phyloP scores from a whole-genome alignment of 257 asterid genomes.

The Leptodermis oblonga region DNA sequence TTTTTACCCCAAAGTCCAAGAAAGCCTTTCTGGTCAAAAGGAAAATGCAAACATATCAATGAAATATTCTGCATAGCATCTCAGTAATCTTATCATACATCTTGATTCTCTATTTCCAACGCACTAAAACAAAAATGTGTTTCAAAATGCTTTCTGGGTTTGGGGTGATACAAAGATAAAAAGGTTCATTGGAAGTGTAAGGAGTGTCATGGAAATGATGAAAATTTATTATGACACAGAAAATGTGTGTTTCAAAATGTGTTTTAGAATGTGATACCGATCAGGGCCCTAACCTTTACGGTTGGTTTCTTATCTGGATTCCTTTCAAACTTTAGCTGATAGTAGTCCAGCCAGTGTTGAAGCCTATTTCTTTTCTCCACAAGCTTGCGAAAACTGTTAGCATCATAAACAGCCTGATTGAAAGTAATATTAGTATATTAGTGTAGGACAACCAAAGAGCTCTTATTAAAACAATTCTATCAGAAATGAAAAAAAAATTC shows the following conservation, averaged over 20 bases:
- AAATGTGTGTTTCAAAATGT: too few species aligned
- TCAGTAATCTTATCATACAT: neutral
- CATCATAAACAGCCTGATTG: slow-evolving; percentile 77
- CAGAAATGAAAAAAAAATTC: neutral
- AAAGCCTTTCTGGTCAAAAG: slow-evolving; percentile 61
- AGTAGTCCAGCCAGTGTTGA: slow-evolving; percentile 91
- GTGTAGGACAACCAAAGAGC: neutral
- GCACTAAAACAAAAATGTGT: slow-evolving; percentile 4
- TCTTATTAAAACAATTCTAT: neutral
- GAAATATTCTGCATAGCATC: neutral
- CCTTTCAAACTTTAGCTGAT: slow-evolving; percentile 86
- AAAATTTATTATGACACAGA: too few species aligned
- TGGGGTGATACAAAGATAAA: too few species aligned
- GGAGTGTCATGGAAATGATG: too few species aligned
- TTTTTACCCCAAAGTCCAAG: slow-evolving; percentile 79
- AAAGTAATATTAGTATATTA: slow-evolving; percentile 8
- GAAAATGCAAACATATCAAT: neutral
- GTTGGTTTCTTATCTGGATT: slow-evolving; percentile 83
- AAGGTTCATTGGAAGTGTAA: too few species aligned
- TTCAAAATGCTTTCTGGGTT: too few species aligned
- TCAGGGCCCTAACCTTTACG: slow-evolving; percentile 61
- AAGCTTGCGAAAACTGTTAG: slow-evolving; percentile 76
- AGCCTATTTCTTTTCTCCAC: slow-evolving; percentile 66
- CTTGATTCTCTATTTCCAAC: neutral
- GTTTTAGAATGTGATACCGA: too few species aligned